Percentiles rank a stretch among this genome's conserved stretches.
phyloP scores from a whole-genome alignment of 306 rosid genomes.

The Quercus parvula region DNA sequence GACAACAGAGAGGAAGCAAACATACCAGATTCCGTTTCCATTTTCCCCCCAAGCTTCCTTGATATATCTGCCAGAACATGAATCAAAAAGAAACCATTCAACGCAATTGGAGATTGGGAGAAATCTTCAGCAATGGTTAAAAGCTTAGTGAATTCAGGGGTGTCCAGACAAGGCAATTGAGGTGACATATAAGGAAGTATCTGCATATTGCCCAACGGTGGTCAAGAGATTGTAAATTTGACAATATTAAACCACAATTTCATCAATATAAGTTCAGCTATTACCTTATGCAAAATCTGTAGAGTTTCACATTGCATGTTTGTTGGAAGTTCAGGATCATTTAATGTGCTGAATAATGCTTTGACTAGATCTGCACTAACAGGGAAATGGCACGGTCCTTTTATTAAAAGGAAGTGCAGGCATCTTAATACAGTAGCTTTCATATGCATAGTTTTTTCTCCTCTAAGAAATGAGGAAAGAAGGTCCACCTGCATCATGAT shows the following conservation, averaged over 20 bases:
- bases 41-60: constrained; percentile 14
- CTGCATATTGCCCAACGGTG: constrained; percentile 32
- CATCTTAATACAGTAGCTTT: constrained; percentile 55
- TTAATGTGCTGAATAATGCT: constrained; percentile 28
- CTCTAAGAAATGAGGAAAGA: constrained; percentile 51
- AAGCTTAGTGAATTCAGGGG: constrained; percentile 32
- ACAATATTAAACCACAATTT: constrained; percentile 6
- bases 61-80: constrained; percentile 41
- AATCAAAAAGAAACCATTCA: constrained; percentile 28
- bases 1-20: constrained; percentile 32
- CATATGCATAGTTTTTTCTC: constrained; percentile 37
- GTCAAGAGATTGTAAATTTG: constrained; percentile 17
- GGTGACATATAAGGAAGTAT: constrained; percentile 28
- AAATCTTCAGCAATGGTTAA: constrained; percentile 28
- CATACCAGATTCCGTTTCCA: constrained; percentile 18
- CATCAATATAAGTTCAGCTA: not conserved
- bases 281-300: constrained; percentile 43
- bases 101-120: constrained; percentile 21
- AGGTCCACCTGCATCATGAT: constrained; percentile 54
- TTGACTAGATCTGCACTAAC: constrained; percentile 13
- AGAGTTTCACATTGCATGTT: constrained; percentile 34
- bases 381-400: constrained; percentile 35
- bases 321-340: constrained; percentile 35
- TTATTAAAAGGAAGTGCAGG: constrained; percentile 42
- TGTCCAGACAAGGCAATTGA: constrained; percentile 15